Conservation (phyloP, 495 filamentous ascomycete species). For the Aspergillus incahuasiensis region DNA sequence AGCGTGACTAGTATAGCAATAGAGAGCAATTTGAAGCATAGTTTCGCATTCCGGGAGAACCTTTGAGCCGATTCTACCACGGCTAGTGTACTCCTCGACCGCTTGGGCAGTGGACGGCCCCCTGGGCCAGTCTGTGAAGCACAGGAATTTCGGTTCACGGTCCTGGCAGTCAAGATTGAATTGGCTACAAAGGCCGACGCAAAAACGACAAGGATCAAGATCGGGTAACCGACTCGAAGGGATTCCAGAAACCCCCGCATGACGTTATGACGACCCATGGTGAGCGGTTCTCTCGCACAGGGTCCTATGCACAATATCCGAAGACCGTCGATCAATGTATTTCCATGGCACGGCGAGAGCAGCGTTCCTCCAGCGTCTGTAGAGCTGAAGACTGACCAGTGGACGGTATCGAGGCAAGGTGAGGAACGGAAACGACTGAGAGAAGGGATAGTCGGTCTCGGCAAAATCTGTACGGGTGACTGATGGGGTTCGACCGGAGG, state of each 20-base stretch:
- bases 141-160: constrained; percentile 32
- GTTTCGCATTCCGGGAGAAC: constrained; percentile 56
- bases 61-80: constrained; percentile 33
- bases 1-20: constrained; percentile 64
- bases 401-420: neutral
- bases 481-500: too few relatives aligned
- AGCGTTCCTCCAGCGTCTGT: constrained; percentile 6
- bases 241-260: constrained; percentile 44
- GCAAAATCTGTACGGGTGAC: too few relatives aligned
- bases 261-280: constrained; percentile 34
- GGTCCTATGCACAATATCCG: constrained; percentile 15
- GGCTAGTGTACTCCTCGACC: constrained; percentile 36
- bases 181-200: constrained; percentile 57
- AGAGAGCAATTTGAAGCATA: constrained; percentile 71
- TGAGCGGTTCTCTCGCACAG: constrained; percentile 20
- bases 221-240: constrained; percentile 60
- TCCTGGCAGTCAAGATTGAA: constrained; percentile 53
- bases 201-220: constrained; percentile 65
- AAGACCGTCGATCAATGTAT: constrained; percentile 27
- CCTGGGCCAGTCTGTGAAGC: constrained; percentile 57
- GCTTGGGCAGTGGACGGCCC: constrained; percentile 72
- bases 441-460: constrained; percentile 2
- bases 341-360: constrained; percentile 39
- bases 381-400: neutral
- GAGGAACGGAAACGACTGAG: constrained; percentile 8